Evolutionary conservation across 768 basidiomycete genomes (phyloP), one percentile per base, ranked within the genome.

Genomic region (Xerocomellus dryophilus): DNA sequence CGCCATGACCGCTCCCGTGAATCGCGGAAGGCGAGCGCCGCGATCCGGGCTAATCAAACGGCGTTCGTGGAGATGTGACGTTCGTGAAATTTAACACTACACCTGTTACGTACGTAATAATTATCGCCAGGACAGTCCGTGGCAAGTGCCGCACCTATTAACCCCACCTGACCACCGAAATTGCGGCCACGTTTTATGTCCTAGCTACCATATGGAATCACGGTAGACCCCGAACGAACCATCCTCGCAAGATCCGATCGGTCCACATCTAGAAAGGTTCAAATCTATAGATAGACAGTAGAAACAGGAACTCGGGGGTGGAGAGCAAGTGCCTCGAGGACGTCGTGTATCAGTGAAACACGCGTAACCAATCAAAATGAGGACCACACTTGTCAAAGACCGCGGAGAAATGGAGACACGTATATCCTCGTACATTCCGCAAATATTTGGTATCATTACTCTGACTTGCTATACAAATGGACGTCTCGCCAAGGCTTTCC

Each of bases 401-500:
- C 66, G 63, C 63, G 66, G 65, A 67, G 49, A 56, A 61, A 32
- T 38, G 55, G 53, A 43, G 49, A 50, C 60, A 53, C 43, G 50
- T 39, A 44, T 49, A 52, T 42, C 39, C 12, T 44, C 43, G 50
- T 39, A 44, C 47, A 52, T 43, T 36, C 12, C 47, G 21, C 29
- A 52, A 35, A 47, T 43, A 49, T 47, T 54, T 29, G 35, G 53
- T 52, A 51, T 59, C 60, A 44, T 40, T 25, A 44, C 39, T 45
- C 57, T 27, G 57, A 44, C 35, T 66, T 54, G 57, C 25, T 36
- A 43, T 67, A 54, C 57, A 67, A 51, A 39, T 51, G 50, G 25
- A 74, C 62, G 27, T 73, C 65, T 47, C 61, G 60, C 73, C 73
- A 74, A 41, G 47, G 57, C 40, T 72, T 74, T 42, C 68, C 74